Conservation (phyloP, 2,329 filamentous ascomycete genomes). For the Monilinia fructigena region DNA sequence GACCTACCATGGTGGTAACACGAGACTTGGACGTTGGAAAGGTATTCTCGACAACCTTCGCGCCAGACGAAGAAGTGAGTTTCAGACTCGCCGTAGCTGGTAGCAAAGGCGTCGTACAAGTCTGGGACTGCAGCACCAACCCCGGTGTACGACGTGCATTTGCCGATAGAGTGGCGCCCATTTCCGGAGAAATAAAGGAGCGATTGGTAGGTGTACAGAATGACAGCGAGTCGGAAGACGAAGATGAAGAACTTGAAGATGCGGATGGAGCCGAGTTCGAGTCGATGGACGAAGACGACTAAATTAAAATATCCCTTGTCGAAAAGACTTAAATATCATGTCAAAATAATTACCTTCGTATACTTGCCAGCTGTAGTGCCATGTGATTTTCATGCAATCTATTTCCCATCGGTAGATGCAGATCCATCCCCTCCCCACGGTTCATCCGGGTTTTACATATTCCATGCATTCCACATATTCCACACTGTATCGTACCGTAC, state of each 20-base stretch:
- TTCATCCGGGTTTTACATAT: too few relatives aligned
- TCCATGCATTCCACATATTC: too few relatives aligned
- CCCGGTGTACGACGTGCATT: constrained; percentile 81
- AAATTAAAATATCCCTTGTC: neutral
- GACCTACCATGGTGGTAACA: constrained; percentile 86
- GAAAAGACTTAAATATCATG: neutral
- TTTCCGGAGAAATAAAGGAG: constrained; percentile 67
- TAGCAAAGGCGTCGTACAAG: constrained; percentile 86
- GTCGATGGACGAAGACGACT: constrained; percentile 58
- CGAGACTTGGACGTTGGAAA: constrained; percentile 92
- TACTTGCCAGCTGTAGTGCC: too few relatives aligned
- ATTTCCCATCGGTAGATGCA: too few relatives aligned
- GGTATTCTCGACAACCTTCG: constrained; percentile 88
- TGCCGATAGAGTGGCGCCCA: constrained; percentile 64
- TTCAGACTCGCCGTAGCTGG: constrained; percentile 92
- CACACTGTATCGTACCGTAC: too few relatives aligned
- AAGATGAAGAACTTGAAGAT: constrained; percentile 59
- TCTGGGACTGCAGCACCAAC: constrained; percentile 84
- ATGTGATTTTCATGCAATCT: too few relatives aligned
- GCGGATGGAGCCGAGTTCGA: constrained; percentile 50
- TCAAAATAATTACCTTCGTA: neutral
- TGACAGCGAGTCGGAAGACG: constrained; percentile 54
- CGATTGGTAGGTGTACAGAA: constrained; percentile 72
- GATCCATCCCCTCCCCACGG: too few relatives aligned
- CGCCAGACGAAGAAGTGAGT: constrained; percentile 83